Conservation (phyloP, 1,139 yeast genomes). For the Barnettozyma hawaiiensis region DNA sequence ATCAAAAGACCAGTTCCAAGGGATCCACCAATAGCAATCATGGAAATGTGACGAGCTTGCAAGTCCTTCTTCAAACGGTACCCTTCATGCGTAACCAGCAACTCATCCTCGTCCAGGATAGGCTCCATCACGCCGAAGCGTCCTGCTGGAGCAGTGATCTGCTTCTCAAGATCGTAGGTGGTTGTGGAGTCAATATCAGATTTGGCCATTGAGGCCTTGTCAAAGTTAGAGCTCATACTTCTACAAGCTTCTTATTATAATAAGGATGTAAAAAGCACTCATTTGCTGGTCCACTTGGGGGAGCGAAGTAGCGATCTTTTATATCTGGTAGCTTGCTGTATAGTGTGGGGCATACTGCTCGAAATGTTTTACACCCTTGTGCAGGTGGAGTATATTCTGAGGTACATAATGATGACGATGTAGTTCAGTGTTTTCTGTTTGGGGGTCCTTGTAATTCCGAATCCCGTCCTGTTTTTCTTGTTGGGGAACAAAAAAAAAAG, state of each 20-base stretch:
- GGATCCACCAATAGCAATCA: conserved; percentile 83
- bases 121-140: conserved; percentile 1
- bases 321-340: too few relatives aligned
- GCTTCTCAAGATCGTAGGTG: conserved; percentile 3
- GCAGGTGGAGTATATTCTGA: too few relatives aligned
- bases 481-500: too few relatives aligned
- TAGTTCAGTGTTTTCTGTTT: too few relatives aligned
- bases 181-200: background rate
- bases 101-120: conserved; percentile 10
- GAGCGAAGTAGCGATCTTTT: background rate
- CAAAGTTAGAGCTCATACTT: background rate
- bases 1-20: conserved; percentile 75
- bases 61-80: conserved; percentile 53
- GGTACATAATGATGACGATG: too few relatives aligned
- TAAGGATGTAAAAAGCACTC: background rate
- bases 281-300: background rate
- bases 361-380: too few relatives aligned
- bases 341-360: too few relatives aligned
- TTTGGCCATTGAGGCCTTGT: conserved; percentile 1
- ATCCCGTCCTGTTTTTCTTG: too few relatives aligned
- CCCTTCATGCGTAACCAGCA: conserved; percentile 34
- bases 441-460: too few relatives aligned
- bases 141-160: background rate
- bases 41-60: conserved; percentile 65
- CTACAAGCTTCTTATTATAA: background rate